phyloP scores from a whole-genome alignment of 1,284 basidiomycete genomes.

The Tausonia pullulans region DNA sequence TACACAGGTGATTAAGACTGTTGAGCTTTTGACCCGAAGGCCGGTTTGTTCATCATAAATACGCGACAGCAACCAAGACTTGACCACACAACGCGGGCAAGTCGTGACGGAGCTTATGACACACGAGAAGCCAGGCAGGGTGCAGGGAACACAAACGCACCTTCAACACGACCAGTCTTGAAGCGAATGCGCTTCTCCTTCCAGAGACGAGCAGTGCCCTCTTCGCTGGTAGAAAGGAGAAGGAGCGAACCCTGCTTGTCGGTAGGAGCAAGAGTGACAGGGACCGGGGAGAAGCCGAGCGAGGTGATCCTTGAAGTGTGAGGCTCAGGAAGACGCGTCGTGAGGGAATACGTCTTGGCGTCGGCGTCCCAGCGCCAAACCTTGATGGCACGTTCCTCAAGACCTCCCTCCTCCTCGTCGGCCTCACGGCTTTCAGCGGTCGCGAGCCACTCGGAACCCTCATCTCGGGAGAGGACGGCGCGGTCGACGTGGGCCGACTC shows the following conservation, averaged over 20 bases:
- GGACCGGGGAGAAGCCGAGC: constrained; percentile 47
- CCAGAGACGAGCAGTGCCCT: constrained; percentile 45
- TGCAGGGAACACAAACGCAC: constrained; percentile 31
- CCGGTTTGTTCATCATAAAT: constrained; percentile 15
- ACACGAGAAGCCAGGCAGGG: neutral
- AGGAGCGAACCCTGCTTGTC: constrained; percentile 26
- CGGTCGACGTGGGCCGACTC: constrained; percentile 67
- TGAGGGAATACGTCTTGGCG: constrained; percentile 42
- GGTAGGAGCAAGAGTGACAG: constrained; percentile 11
- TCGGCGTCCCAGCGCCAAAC: constrained; percentile 71
- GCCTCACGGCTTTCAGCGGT: constrained; percentile 70
- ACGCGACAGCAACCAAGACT: too few species aligned
- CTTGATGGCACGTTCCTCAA: constrained; percentile 68
- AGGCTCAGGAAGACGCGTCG: constrained; percentile 82
- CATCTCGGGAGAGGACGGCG: constrained; percentile 7
- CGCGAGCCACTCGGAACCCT: constrained; percentile 71
- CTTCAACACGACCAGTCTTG: constrained; percentile 42
- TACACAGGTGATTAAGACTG: constrained; percentile 16
- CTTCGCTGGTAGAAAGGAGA: constrained; percentile 33
- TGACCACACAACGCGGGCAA: too few species aligned
- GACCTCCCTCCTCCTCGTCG: constrained; percentile 42
- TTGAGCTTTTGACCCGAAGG: constrained; percentile 16
- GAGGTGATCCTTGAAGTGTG: constrained; percentile 58
- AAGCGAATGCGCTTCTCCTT: constrained; percentile 40
- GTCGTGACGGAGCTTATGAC: too few species aligned